Percentiles rank a stretch among this genome's conserved stretches.
Evolutionary conservation across 129 eudicot species (phyloP).

Genomic region (Saussurea involucrata): DNA sequence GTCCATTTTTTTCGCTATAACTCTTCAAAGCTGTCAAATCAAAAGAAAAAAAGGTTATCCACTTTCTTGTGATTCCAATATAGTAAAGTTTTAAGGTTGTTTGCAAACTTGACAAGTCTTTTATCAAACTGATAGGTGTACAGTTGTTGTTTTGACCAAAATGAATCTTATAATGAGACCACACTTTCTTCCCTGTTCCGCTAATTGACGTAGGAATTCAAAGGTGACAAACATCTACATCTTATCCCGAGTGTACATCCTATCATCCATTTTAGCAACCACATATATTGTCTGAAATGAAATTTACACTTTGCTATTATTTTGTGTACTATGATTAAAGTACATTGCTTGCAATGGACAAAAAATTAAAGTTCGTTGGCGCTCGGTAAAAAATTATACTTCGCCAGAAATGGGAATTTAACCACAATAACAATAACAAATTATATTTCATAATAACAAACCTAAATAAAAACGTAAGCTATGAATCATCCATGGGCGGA

Average conservation of each 20-base stretch:
- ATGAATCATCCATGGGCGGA: too few species aligned
- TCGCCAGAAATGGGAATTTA: neutral
- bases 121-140: neutral
- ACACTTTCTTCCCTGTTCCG: neutral
- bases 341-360: neutral
- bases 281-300: neutral
- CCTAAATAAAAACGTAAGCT: too few species aligned
- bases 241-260: neutral
- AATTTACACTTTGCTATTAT: neutral
- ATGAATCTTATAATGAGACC: neutral
- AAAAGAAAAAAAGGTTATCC: neutral
- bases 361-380: neutral
- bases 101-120: neutral
- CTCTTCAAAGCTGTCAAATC: neutral
- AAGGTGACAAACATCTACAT: neutral
- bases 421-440: neutral
- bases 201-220: neutral
- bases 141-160: neutral
- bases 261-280: neutral
- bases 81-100: neutral
- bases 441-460: neutral
- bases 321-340: neutral
- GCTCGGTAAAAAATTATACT: neutral
- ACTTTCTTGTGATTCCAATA: neutral
- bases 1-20: constrained; percentile 2